phyloP scores from a whole-genome alignment of 306 rosid species.

The Lathyrus sativus region DNA sequence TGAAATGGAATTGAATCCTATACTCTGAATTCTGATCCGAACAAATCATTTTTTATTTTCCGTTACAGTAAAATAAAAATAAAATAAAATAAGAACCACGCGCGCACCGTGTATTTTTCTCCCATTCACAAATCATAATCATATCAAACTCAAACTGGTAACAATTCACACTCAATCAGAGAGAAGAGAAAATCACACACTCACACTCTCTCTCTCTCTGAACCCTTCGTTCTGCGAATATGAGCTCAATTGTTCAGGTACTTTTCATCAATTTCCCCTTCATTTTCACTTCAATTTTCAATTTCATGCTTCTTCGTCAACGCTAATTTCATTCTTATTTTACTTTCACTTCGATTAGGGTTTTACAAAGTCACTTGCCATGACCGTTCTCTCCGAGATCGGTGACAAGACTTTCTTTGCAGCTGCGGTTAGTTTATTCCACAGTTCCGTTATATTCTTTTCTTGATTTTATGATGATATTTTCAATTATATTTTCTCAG shows the following conservation, averaged over 20 bases:
- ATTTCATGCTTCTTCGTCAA: slow-evolving; percentile 4
- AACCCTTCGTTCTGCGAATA: slow-evolving; percentile 35
- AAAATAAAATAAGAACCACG: neutral
- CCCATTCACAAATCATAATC: neutral
- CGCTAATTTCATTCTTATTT: slow-evolving; percentile 9
- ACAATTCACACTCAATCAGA: neutral
- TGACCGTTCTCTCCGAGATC: slow-evolving; percentile 97
- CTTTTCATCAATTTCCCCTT: slow-evolving; percentile 25
- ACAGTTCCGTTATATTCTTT: neutral
- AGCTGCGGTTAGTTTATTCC: slow-evolving; percentile 73
- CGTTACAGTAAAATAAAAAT: neutral
- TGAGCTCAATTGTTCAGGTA: slow-evolving; percentile 82
- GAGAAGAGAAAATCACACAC: neutral
- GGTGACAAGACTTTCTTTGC: slow-evolving; percentile 98
- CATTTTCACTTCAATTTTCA: neutral
- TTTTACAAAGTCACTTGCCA: slow-evolving; percentile 86
- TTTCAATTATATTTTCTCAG: slow-evolving; percentile 8
- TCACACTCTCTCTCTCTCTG: neutral
- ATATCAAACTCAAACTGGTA: slow-evolving; percentile 1
- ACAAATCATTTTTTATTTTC: neutral
- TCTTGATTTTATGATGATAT: neutral
- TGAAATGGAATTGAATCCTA: slow-evolving; percentile 18
- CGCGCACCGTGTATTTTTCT: neutral
- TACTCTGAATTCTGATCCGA: neutral
- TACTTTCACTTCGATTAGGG: slow-evolving; percentile 59